phyloP scores from a whole-genome alignment of 257 asterid species.

The Solanum dulcamara region DNA sequence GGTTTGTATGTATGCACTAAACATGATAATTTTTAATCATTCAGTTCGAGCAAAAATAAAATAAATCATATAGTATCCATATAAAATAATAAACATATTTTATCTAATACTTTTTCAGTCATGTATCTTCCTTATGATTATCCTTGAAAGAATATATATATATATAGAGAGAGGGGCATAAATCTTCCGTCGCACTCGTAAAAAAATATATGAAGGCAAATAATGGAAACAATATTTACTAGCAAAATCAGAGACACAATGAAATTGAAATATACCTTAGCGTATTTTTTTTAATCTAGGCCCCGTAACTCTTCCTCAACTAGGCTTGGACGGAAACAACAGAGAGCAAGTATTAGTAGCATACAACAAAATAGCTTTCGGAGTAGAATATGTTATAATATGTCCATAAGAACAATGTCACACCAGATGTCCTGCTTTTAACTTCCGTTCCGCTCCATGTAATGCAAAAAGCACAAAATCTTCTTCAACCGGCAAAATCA shows the following conservation, averaged over 20 bases:
- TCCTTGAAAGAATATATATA: neutral
- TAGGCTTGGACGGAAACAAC: neutral
- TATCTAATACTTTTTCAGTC: neutral
- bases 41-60: neutral
- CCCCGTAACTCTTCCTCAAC: neutral
- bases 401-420: neutral
- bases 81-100: neutral
- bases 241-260: too few relatives aligned
- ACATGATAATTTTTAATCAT: neutral
- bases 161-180: neutral
- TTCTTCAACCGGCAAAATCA: conserved; percentile 52
- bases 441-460: too few relatives aligned
- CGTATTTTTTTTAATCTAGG: neutral
- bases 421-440: neutral
- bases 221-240: too few relatives aligned
- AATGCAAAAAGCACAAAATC: neutral
- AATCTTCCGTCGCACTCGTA: too few relatives aligned
- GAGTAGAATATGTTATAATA: neutral
- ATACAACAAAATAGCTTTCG: neutral
- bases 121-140: neutral
- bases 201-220: too few relatives aligned
- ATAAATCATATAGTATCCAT: neutral
- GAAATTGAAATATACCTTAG: too few relatives aligned
- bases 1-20: neutral
- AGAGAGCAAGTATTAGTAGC: neutral